These are phyloP conservation scores for Phragmites australis DNA, from an alignment of 176 grass and related monocot species.

Conservation along the genomic window DNA sequence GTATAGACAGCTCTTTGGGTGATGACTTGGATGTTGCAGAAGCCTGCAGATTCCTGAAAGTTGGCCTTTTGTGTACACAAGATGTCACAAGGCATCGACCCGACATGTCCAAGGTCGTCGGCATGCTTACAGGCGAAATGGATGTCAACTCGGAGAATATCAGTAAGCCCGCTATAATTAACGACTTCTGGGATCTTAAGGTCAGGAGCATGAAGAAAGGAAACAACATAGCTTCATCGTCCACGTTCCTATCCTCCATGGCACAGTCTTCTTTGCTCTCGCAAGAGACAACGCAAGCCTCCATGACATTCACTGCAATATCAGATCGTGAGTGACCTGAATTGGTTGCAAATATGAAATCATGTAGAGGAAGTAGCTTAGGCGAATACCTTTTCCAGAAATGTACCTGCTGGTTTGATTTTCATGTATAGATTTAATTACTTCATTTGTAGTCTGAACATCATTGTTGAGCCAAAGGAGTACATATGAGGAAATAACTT, in stretches of 20 bases:
- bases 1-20: conserved; percentile 60
- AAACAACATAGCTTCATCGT: conserved; percentile 27
- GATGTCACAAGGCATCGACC: conserved; percentile 67
- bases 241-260: conserved; percentile 39
- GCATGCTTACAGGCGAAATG: conserved; percentile 58
- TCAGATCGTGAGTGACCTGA: conserved; percentile 40
- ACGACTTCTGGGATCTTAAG: conserved; percentile 83
- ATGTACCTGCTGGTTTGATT: background rate
- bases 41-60: conserved; percentile 65
- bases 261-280: conserved; percentile 48
- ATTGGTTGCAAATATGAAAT: conserved; percentile 4
- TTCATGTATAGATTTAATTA: conserved; percentile 41
- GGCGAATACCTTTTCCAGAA: background rate
- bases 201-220: conserved; percentile 56
- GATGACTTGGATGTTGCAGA: conserved; percentile 64
- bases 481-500: conserved; percentile 7
- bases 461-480: conserved; percentile 36
- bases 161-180: conserved; percentile 65
- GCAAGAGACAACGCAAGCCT: conserved; percentile 52
- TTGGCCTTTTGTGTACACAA: conserved; percentile 86
- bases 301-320: conserved; percentile 53
- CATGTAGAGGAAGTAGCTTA: conserved; percentile 25
- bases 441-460: conserved; percentile 29
- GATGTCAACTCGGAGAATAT: conserved; percentile 53
- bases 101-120: conserved; percentile 49